Conservation (phyloP, 805 yeast genomes). For the Suhomyces canberraensis region DNA sequence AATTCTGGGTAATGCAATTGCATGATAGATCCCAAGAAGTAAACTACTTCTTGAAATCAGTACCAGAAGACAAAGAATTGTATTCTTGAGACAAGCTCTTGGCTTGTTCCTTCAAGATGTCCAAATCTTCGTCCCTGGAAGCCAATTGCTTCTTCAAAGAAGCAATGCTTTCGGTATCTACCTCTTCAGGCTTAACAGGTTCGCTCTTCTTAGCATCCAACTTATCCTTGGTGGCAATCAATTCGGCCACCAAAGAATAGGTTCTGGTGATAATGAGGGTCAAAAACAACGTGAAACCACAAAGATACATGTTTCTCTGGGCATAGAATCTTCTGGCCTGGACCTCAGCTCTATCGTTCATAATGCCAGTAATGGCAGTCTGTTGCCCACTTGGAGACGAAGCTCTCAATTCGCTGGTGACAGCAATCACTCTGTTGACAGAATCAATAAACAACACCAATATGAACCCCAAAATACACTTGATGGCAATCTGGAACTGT, state of each 20-base stretch:
- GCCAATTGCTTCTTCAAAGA: slow-evolving; percentile 45
- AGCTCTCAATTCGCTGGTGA: slow-evolving; percentile 57
- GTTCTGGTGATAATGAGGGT: slow-evolving; percentile 84
- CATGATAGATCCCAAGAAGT: too few species aligned
- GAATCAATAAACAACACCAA: slow-evolving; percentile 83
- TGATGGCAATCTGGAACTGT: slow-evolving; percentile 71
- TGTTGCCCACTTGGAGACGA: slow-evolving; percentile 26
- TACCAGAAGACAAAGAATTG: slow-evolving; percentile 24
- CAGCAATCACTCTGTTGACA: slow-evolving; percentile 74
- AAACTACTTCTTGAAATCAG: slow-evolving; percentile 2
- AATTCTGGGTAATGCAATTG: too few species aligned
- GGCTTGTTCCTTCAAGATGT: slow-evolving; percentile 70
- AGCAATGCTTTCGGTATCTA: slow-evolving; percentile 38
- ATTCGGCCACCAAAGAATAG: slow-evolving; percentile 71
- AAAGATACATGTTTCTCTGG: slow-evolving; percentile 92
- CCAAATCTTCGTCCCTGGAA: slow-evolving; percentile 63
- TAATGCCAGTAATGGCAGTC: slow-evolving; percentile 18
- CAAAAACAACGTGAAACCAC: slow-evolving; percentile 91
- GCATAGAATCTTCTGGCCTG: slow-evolving; percentile 92
- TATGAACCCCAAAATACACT: slow-evolving; percentile 81
- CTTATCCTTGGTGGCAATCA: slow-evolving; percentile 61
- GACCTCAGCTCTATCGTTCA: slow-evolving; percentile 71
- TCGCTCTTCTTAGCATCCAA: slow-evolving; percentile 37
- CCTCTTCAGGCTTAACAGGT: slow-evolving; percentile 14
- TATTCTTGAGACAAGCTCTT: slow-evolving; percentile 62